Conservation (phyloP, 352 stramenopile species). For the Plasmopara muralis region DNA sequence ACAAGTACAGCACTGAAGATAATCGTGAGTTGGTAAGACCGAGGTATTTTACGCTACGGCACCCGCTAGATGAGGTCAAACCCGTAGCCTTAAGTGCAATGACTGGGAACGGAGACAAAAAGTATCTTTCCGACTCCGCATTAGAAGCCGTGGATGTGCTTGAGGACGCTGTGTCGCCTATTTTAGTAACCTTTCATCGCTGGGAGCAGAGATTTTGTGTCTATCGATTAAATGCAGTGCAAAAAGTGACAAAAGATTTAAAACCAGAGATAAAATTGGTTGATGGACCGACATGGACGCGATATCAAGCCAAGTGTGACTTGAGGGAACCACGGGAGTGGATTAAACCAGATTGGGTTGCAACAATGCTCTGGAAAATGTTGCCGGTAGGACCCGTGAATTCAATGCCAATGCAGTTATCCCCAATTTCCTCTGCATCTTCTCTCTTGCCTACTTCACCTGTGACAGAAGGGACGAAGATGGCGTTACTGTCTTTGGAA, state of each 20-base stretch:
- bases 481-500: slow-evolving; percentile 3
- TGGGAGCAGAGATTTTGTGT: slow-evolving; percentile 44
- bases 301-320: slow-evolving; percentile 25
- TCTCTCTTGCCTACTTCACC: slow-evolving; percentile 4
- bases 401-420: slow-evolving; percentile 18
- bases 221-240: slow-evolving; percentile 30
- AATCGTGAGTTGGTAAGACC: slow-evolving; percentile 24
- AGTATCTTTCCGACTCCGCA: slow-evolving; percentile 45
- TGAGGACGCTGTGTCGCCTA: slow-evolving; percentile 7
- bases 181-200: slow-evolving; percentile 50
- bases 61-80: slow-evolving; percentile 74
- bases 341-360: slow-evolving; percentile 43
- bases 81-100: slow-evolving; percentile 32
- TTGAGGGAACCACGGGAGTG: slow-evolving; percentile 24
- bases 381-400: slow-evolving; percentile 11
- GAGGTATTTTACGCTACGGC: slow-evolving; percentile 63
- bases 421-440: slow-evolving; percentile 15
- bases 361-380: slow-evolving; percentile 27
- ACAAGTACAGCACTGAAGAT: slow-evolving; percentile 22
- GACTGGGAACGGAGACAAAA: slow-evolving; percentile 4
- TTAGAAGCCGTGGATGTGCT: slow-evolving; percentile 46
- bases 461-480: slow-evolving; percentile 5
- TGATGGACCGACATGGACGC: slow-evolving; percentile 37
- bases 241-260: slow-evolving; percentile 1
- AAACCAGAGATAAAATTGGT: slow-evolving; percentile 28